Evolutionary conservation across 768 basidiomycete genomes (phyloP), one percentile per base, ranked within the genome.

Genomic region (Rhodocollybia butyracea): DNA sequence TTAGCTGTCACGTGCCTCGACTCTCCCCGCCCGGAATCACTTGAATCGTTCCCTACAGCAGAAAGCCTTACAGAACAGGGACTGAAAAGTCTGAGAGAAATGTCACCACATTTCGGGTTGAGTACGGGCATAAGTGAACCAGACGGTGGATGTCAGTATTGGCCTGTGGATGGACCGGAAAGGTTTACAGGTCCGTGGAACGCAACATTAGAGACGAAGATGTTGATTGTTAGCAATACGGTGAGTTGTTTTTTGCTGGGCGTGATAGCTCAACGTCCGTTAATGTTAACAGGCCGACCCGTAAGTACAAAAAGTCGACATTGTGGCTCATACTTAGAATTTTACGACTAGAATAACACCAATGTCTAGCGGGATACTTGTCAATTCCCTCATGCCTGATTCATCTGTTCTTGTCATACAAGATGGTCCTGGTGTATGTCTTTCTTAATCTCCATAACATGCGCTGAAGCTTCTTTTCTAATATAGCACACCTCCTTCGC

Each of bases 181-280:
- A 40, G 65, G 19, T 68, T 67, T 41, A 39, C 24, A 1, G 66
- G 67, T 12, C 67, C 67, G 38, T 68, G 67, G 66, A 67, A 68
- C 50, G 61, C 62, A 42, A 67, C 39, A 15, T 47, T 68, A 19
- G 57, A 61, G 36, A 61, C 58, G 48, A 65, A 65, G 34, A 63
- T 68, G 61, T 43, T 67, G 51, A 63, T 68, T 47, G 53, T 66
- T 15, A 68, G 65, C 57, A 68, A 68, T 55, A 64, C 65, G 55
- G 61, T 63, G 57, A 56, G 61, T 51, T 12, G n/a, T n/a, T 32
- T 19, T n/a, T n/a, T n/a, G n/a, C n/a, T n/a, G 31, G 5, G 43
- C 54, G 58, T 60, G 17, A 15, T 48, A n/a, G 13, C 31, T 26
- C 36, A 46, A 29, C n/a, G n/a, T 11, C n/a, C 21, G 4, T 5